Evolutionary conservation across 2,329 filamentous ascomycete species (phyloP).

Genomic region (Claviceps capensis): DNA sequence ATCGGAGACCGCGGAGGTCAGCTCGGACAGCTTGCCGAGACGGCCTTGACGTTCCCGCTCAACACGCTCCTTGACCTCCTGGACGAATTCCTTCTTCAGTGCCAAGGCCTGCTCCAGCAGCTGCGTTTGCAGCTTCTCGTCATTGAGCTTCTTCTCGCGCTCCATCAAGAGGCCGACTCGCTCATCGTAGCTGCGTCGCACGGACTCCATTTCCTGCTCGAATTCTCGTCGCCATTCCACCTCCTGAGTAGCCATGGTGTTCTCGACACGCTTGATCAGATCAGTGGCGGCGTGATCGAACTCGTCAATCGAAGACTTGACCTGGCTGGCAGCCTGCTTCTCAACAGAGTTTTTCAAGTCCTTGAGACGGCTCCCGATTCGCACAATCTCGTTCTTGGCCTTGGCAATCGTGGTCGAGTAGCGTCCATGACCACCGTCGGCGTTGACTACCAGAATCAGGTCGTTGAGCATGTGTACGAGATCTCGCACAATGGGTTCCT

Average conservation of each 20-base stretch:
- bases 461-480: constrained; percentile 92
- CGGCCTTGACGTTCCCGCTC: constrained; percentile 81
- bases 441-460: constrained; percentile 85
- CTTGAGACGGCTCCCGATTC: constrained; percentile 66
- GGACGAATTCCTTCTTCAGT: constrained; percentile 72
- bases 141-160: constrained; percentile 64
- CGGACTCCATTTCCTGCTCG: constrained; percentile 66
- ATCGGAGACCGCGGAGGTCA: constrained; percentile 64
- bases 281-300: constrained; percentile 82
- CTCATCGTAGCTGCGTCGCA: constrained; percentile 65
- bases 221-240: constrained; percentile 77
- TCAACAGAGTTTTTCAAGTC: constrained; percentile 56
- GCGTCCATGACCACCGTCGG: constrained; percentile 63
- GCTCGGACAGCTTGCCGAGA: constrained; percentile 70
- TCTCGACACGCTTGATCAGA: constrained; percentile 77
- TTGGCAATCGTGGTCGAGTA: constrained; percentile 69
- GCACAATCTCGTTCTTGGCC: constrained; percentile 70
- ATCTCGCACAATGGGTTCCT: constrained; percentile 82
- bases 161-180: constrained; percentile 69
- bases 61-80: constrained; percentile 65
- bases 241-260: constrained; percentile 69
- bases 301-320: constrained; percentile 56
- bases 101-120: constrained; percentile 83
- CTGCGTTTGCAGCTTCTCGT: constrained; percentile 71
- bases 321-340: constrained; percentile 59